phyloP scores from a whole-genome alignment of 176 grass and related monocot species.

The Musa troglodytarum region DNA sequence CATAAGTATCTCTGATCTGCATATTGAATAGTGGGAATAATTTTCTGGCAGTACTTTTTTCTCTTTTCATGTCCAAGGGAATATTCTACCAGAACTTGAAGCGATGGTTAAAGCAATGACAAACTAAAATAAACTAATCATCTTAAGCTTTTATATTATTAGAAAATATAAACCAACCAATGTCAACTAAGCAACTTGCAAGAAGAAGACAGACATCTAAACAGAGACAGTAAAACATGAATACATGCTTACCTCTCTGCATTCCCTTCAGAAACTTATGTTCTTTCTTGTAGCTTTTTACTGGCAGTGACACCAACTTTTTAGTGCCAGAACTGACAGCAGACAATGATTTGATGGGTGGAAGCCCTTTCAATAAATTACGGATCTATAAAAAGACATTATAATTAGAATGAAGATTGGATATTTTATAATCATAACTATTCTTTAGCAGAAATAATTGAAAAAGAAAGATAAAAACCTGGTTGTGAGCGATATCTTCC shows the following conservation, averaged over 20 bases:
- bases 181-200: conserved; percentile 3
- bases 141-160: background rate
- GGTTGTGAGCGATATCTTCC: conserved; percentile 96
- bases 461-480: conserved; percentile 39
- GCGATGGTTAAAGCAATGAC: too few relatives aligned
- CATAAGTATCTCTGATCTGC: too few relatives aligned
- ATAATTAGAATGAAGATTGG: conserved; percentile 19
- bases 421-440: background rate
- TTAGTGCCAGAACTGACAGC: conserved; percentile 83
- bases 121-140: too few relatives aligned
- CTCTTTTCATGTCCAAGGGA: too few relatives aligned
- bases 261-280: conserved; percentile 95
- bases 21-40: too few relatives aligned
- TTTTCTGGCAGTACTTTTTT: too few relatives aligned
- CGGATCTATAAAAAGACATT: conserved; percentile 52
- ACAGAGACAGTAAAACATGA: background rate
- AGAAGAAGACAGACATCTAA: background rate
- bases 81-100: too few relatives aligned
- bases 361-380: conserved; percentile 87
- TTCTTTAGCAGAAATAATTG: background rate
- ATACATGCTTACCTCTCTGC: conserved; percentile 70
- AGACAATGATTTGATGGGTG: conserved; percentile 88
- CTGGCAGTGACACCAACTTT: conserved; percentile 78
- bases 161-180: background rate
- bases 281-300: conserved; percentile 94